Conservation (phyloP, 192 early-diverging fungal genomes). For the Coemansia sp. region DNA sequence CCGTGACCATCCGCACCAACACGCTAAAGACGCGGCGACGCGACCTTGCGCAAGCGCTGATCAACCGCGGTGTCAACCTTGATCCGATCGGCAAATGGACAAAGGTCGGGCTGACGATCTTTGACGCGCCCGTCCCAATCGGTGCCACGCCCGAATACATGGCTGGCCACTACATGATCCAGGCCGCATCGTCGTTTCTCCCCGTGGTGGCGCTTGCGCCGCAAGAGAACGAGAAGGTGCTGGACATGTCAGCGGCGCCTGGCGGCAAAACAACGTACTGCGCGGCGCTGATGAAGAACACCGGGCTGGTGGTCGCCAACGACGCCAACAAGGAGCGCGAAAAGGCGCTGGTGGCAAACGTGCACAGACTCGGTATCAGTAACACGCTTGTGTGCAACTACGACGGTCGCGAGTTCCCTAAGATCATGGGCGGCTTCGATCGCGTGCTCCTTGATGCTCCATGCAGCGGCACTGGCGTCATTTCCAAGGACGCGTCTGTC, state of each 20-base stretch:
- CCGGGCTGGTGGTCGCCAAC: slow-evolving; percentile 95
- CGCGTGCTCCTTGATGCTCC: slow-evolving; percentile 96
- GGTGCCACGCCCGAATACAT: slow-evolving; percentile 99
- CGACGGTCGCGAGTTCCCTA: slow-evolving; percentile 97
- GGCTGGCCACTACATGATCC: slow-evolving; percentile 99
- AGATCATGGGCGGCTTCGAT: slow-evolving; percentile 96
- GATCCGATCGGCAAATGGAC: slow-evolving; percentile 98
- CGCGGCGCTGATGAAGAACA: slow-evolving; percentile 94
- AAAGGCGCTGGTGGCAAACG: slow-evolving; percentile 88
- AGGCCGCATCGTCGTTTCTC: slow-evolving; percentile 96
- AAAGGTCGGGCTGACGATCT: slow-evolving; percentile 95
- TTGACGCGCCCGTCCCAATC: slow-evolving; percentile 92
- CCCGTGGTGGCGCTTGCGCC: slow-evolving; percentile 96
- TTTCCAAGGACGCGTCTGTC: slow-evolving; percentile 95
- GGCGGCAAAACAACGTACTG: slow-evolving; percentile 98
- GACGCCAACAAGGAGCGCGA: slow-evolving; percentile 93
- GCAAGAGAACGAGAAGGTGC: slow-evolving; percentile 87
- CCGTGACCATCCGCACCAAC: slow-evolving; percentile 95
- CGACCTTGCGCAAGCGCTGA: slow-evolving; percentile 92
- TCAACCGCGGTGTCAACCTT: slow-evolving; percentile 95
- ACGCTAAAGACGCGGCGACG: slow-evolving; percentile 91
- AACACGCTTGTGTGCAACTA: slow-evolving; percentile 93
- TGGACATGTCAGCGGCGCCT: slow-evolving; percentile 98
- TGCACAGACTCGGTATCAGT: slow-evolving; percentile 82
- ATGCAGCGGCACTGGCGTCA: slow-evolving; percentile 98